A percentile compares a stretch with the other conserved stretches of the same genome.
phyloP scores from a whole-genome alignment of 768 basidiomycete genomes.

The Tricholoma sp. region DNA sequence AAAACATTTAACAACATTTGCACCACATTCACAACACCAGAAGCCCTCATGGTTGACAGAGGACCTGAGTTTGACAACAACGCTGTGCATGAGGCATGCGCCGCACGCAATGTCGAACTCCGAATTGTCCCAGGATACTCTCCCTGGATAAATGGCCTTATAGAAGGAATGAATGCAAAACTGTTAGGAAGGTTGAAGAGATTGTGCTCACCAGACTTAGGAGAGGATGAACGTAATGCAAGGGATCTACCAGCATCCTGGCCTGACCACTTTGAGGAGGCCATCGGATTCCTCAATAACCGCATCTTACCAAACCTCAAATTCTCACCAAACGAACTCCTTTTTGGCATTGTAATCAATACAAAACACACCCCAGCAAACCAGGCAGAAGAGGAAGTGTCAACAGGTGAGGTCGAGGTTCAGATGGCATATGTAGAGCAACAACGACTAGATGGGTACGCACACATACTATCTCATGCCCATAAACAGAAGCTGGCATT shows the following conservation, averaged over 20 bases:
- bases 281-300: neutral
- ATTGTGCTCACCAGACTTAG: neutral
- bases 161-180: conserved; percentile 1
- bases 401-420: neutral
- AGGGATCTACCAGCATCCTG: neutral
- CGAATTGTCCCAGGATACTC: too few relatives aligned
- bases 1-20: too few relatives aligned
- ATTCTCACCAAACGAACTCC: neutral
- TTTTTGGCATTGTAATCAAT: neutral
- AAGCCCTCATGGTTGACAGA: too few relatives aligned
- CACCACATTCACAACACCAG: too few relatives aligned
- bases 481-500: too few relatives aligned
- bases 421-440: neutral
- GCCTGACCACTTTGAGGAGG: too few relatives aligned
- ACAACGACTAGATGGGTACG: neutral
- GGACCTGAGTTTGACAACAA: too few relatives aligned
- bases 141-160: neutral
- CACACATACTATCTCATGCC: neutral
- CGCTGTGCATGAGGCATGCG: too few relatives aligned
- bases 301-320: neutral
- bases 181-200: neutral
- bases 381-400: neutral
- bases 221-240: neutral
- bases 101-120: too few relatives aligned
- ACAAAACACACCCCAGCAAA: neutral